phyloP scores from a whole-genome alignment of 1,139 yeast species.

The Suhomyces choctaworum region DNA sequence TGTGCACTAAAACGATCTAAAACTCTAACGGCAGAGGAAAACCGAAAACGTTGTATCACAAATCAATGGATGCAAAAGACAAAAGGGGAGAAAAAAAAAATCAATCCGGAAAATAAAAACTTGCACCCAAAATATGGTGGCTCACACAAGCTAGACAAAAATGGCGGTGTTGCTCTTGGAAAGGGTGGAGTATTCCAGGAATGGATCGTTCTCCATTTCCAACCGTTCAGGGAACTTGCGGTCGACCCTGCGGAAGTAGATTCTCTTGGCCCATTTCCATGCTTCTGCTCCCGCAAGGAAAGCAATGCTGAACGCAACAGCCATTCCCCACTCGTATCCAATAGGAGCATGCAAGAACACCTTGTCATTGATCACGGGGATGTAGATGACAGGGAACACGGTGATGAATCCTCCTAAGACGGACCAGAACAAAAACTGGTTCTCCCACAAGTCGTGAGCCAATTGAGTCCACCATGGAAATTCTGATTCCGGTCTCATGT shows the following conservation, averaged over 20 bases:
- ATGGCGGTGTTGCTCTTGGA: conserved; percentile 49
- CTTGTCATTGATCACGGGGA: conserved; percentile 78
- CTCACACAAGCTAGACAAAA: conserved; percentile 2
- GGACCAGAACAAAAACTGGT: conserved; percentile 84
- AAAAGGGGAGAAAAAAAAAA: no score
- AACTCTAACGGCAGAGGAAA: no score
- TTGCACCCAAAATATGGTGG: no score
- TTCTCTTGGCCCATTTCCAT: conserved; percentile 69
- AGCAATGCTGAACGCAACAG: conserved; percentile 61
- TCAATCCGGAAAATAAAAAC: no score
- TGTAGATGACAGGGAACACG: conserved; percentile 81
- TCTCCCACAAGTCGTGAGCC: conserved; percentile 67
- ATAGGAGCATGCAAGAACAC: conserved; percentile 78
- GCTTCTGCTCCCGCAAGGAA: conserved; percentile 63
- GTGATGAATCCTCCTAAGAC: conserved; percentile 68
- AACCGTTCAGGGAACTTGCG: conserved; percentile 33
- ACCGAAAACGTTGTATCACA: no score
- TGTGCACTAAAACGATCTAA: no score
- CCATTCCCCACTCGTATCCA: conserved; percentile 82
- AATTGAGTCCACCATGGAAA: conserved; percentile 57
- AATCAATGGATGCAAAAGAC: no score
- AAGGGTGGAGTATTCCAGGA: conserved; percentile 60
- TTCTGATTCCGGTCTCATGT: conserved; percentile 69
- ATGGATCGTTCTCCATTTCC: conserved; percentile 58
- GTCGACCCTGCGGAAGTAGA: conserved; percentile 43